phyloP scores from a whole-genome alignment of 768 basidiomycete genomes.

The Kwoniella bestiolae region DNA sequence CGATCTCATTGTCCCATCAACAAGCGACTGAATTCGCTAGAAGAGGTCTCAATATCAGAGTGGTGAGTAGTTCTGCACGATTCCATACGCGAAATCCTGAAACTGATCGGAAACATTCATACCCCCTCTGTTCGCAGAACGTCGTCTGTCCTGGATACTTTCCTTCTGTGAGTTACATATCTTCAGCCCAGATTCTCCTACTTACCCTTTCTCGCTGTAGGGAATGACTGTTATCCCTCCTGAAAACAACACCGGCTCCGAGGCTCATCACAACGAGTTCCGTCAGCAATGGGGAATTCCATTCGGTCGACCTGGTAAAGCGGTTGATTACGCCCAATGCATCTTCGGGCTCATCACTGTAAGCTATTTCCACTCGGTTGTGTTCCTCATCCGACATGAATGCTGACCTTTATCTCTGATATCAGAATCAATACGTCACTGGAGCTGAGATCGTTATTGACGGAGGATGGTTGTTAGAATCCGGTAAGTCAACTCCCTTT shows the following conservation, averaged over 20 bases:
- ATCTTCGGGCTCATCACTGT: slow-evolving; percentile 49
- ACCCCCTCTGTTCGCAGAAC: slow-evolving; percentile 25
- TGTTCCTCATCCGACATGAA: not conserved
- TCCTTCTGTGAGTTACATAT: slow-evolving; percentile 37
- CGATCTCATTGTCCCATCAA: slow-evolving; percentile 41
- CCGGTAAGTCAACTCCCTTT: slow-evolving; percentile 11
- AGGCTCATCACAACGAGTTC: slow-evolving; percentile 23
- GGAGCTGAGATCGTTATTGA: slow-evolving; percentile 51
- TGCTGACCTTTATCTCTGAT: not conserved
- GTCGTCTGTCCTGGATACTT: slow-evolving; percentile 49
- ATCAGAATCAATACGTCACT: slow-evolving; percentile 51
- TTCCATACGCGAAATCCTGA: not conserved
- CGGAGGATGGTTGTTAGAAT: slow-evolving; percentile 50
- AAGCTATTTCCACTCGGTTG: slow-evolving; percentile 5
- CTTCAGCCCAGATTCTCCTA: slow-evolving; percentile 14
- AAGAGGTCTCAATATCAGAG: slow-evolving; percentile 41
- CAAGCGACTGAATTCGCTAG: slow-evolving; percentile 50
- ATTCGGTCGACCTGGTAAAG: slow-evolving; percentile 48
- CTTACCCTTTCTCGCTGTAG: slow-evolving; percentile 7
- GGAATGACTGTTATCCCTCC: slow-evolving; percentile 38
- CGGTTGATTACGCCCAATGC: slow-evolving; percentile 50
- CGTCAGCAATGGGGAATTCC: slow-evolving; percentile 46
- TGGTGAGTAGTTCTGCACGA: slow-evolving; percentile 10
- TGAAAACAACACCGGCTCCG: slow-evolving; percentile 23
- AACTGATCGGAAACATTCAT: not conserved